These are phyloP conservation scores for Bruguiera gymnorhiza DNA, from an alignment of 345 rosid genomes.

Conservation along the genomic window DNA sequence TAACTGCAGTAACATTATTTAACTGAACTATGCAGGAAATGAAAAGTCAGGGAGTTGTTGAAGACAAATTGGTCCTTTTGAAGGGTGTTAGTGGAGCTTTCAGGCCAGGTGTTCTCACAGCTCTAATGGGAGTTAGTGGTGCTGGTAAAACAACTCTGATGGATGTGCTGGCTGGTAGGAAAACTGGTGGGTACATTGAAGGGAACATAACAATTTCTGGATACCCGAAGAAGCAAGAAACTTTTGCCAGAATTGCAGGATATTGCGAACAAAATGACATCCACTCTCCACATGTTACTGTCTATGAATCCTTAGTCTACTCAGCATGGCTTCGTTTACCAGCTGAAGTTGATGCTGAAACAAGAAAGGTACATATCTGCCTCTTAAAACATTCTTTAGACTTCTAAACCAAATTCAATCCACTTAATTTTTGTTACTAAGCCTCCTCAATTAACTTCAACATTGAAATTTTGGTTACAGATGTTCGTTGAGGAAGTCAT, in stretches of 20 bases:
- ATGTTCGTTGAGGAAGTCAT: slow-evolving; percentile 61
- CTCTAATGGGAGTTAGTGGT: slow-evolving; percentile 76
- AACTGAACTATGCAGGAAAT: slow-evolving; percentile 38
- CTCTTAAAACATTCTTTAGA: neutral
- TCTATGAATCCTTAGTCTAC: slow-evolving; percentile 66
- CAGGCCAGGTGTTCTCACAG: slow-evolving; percentile 84
- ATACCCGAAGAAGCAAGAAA: slow-evolving; percentile 71
- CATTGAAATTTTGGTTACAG: slow-evolving; percentile 3
- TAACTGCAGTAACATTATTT: neutral
- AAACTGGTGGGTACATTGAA: slow-evolving; percentile 72
- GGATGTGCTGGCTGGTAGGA: slow-evolving; percentile 91
- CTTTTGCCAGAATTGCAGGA: slow-evolving; percentile 78
- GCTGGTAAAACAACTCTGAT: slow-evolving; percentile 86
- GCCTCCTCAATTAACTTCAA: neutral
- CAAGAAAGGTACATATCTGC: slow-evolving; percentile 44
- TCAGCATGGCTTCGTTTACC: slow-evolving; percentile 79
- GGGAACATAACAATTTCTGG: slow-evolving; percentile 72
- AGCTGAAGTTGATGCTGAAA: slow-evolving; percentile 38
- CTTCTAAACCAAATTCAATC: neutral
- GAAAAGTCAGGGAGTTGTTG: slow-evolving; percentile 53
- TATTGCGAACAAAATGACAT: slow-evolving; percentile 80
- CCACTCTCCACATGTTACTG: slow-evolving; percentile 78
- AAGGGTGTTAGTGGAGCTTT: slow-evolving; percentile 79
- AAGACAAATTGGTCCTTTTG: slow-evolving; percentile 59
- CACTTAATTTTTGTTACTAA: neutral